These are phyloP conservation scores for Zoysia matrella DNA, from an alignment of 202 grass and related monocot species.

Conservation along the genomic window DNA sequence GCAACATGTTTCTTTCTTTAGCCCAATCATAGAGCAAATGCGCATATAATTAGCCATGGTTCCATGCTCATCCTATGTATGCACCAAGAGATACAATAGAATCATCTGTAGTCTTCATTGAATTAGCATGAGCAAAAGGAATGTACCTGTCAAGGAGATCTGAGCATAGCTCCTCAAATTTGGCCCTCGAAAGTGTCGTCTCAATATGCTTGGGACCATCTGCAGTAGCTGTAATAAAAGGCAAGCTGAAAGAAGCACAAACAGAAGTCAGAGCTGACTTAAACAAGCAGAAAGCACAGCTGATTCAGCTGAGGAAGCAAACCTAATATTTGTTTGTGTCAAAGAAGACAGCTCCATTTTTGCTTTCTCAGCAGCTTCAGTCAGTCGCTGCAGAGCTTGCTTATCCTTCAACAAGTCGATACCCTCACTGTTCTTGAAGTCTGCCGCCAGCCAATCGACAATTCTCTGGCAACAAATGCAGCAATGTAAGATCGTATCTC, in stretches of 20 bases:
- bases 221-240: conserved; percentile 65
- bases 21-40: background rate
- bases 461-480: conserved; percentile 50
- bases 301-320: background rate
- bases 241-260: conserved; percentile 51
- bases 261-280: conserved; percentile 7
- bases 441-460: conserved; percentile 62
- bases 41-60: background rate
- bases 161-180: conserved; percentile 81
- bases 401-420: conserved; percentile 77
- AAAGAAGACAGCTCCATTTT: conserved; percentile 70
- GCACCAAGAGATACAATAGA: background rate
- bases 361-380: conserved; percentile 74
- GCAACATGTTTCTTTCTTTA: background rate
- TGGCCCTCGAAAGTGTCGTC: conserved; percentile 61
- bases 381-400: conserved; percentile 67
- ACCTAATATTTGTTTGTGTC: conserved; percentile 72
- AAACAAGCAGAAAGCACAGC: background rate
- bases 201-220: conserved; percentile 77
- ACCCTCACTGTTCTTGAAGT: conserved; percentile 71
- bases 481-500: conserved; percentile 4
- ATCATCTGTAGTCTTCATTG: conserved; percentile 4
- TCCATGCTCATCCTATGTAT: background rate
- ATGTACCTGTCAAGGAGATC: conserved; percentile 66
- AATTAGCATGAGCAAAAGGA: conserved; percentile 3